These are phyloP conservation scores for Dactylellina sp. DNA, from an alignment of 2,329 filamentous ascomycete species.

Conservation along the genomic window DNA sequence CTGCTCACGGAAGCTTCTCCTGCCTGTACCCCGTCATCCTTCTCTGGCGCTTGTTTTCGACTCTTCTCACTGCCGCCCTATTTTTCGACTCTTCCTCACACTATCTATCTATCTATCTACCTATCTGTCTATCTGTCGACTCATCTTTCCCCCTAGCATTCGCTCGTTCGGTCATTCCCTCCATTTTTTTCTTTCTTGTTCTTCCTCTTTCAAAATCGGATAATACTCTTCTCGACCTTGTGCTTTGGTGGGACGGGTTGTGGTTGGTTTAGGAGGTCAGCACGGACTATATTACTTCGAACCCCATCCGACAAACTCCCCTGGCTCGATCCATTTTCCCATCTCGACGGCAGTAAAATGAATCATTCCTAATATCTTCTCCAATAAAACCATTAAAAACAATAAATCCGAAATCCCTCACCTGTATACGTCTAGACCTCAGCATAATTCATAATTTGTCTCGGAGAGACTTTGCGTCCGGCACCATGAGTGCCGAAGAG, in stretches of 20 bases:
- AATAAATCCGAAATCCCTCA: too few species aligned
- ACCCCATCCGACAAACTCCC: conserved; percentile 4
- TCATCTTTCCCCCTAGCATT: conserved; percentile 1
- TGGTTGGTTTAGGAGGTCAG: conserved; percentile 25
- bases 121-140: conserved; percentile 9
- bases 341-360: too few species aligned
- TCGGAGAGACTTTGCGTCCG: background rate
- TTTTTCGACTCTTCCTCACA: background rate
- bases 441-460: too few species aligned
- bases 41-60: too few species aligned
- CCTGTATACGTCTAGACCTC: too few species aligned
- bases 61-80: background rate
- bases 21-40: background rate
- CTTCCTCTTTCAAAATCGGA: too few species aligned
- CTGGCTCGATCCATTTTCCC: background rate
- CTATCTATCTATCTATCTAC: background rate
- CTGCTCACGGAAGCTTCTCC: background rate
- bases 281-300: too few species aligned
- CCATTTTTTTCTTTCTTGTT: too few species aligned
- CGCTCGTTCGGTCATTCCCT: conserved; percentile 8
- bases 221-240: too few species aligned
- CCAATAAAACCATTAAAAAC: too few species aligned
- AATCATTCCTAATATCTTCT: too few species aligned
- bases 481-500: conserved; percentile 52
- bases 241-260: too few species aligned